Conservation (phyloP, 805 yeast genomes). For the Torulaspora gathmanii region DNA sequence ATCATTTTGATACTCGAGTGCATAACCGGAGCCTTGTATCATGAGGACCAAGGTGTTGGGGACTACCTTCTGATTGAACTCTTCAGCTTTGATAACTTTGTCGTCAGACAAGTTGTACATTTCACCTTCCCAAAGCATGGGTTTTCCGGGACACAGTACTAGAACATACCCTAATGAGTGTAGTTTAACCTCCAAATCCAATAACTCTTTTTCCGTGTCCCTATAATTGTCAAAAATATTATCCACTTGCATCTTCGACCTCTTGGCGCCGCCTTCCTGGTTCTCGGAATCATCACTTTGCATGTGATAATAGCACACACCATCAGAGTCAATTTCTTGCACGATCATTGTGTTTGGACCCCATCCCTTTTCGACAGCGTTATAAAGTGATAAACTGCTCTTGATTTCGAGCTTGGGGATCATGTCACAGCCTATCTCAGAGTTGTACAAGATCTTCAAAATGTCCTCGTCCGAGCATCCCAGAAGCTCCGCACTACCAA, state of each 20-base stretch:
- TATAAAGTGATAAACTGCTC: conserved; percentile 28
- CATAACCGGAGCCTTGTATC: conserved; percentile 56
- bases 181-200: conserved; percentile 27
- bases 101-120: conserved; percentile 49
- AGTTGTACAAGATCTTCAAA: conserved; percentile 41
- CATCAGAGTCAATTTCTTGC: conserved; percentile 30
- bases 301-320: conserved; percentile 25
- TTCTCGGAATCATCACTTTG: conserved; percentile 12
- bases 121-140: conserved; percentile 87
- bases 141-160: conserved; percentile 73
- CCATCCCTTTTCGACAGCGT: conserved; percentile 22
- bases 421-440: conserved; percentile 50
- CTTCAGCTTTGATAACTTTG: conserved; percentile 30
- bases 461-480: conserved; percentile 42
- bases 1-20: conserved; percentile 52
- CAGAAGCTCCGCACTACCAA: conserved; percentile 56
- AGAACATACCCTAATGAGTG: conserved; percentile 55
- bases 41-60: conserved; percentile 22
- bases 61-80: conserved; percentile 20
- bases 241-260: conserved; percentile 1
- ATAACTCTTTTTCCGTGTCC: conserved; percentile 31
- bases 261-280: conserved; percentile 9
- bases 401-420: conserved; percentile 32
- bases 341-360: conserved; percentile 28
- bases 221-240: conserved; percentile 28